These are phyloP conservation scores for Leishmania major DNA, from an alignment of 208 protist genomes.

Conservation along the genomic window DNA sequence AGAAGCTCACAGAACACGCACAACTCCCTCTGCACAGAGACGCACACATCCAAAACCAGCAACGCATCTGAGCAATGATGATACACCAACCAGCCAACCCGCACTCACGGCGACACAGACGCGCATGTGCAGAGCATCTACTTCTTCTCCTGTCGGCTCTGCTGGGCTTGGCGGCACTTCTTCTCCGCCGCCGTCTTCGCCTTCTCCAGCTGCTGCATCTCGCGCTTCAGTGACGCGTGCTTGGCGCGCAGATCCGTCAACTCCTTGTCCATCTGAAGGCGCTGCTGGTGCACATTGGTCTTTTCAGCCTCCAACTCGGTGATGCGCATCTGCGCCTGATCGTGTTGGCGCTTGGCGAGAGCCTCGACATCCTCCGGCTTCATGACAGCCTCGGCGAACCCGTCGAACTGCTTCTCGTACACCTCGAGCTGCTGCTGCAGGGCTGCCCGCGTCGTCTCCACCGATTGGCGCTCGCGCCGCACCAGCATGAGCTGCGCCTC, in stretches of 20 bases:
- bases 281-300: conserved; percentile 53
- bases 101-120: neutral
- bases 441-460: conserved; percentile 33
- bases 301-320: conserved; percentile 60
- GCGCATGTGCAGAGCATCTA: neutral
- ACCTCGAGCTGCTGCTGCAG: conserved; percentile 68
- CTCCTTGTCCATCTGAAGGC: conserved; percentile 76
- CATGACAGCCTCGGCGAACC: conserved; percentile 49
- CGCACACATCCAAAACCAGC: neutral
- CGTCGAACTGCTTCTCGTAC: conserved; percentile 67
- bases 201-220: conserved; percentile 60
- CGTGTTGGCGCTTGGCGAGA: conserved; percentile 48
- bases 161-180: conserved; percentile 73
- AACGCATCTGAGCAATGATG: neutral
- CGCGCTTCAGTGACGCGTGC: conserved; percentile 54
- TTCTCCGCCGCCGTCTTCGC: conserved; percentile 61
- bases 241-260: conserved; percentile 50
- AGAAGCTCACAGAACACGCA: neutral
- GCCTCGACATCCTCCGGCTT: conserved; percentile 60
- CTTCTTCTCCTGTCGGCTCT: conserved; percentile 30
- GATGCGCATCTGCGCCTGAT: conserved; percentile 50
- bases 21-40: neutral
- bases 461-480: conserved; percentile 48
- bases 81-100: neutral
- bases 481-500: conserved; percentile 53